These are phyloP conservation scores for Dothidotthia symphoricarpi DNA, from an alignment of 2,329 filamentous ascomycete genomes.

Conservation along the genomic window DNA sequence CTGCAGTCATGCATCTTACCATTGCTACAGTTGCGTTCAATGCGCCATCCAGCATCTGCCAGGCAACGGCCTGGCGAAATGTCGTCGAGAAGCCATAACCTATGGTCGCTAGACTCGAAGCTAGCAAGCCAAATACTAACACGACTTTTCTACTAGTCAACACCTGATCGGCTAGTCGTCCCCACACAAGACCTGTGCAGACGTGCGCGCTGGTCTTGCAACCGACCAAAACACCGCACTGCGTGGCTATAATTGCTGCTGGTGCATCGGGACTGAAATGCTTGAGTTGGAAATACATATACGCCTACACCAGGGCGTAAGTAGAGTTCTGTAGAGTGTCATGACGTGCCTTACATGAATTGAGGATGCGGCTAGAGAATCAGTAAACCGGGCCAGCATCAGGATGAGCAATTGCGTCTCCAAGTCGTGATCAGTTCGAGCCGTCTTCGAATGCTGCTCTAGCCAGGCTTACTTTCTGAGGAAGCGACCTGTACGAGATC, in stretches of 20 bases:
- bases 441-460: no score
- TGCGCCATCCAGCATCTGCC: slow-evolving; percentile 62
- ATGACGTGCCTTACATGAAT: slow-evolving; percentile 2
- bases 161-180: slow-evolving; percentile 63
- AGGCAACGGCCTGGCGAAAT: slow-evolving; percentile 60
- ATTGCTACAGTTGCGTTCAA: slow-evolving; percentile 69
- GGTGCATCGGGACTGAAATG: slow-evolving; percentile 62
- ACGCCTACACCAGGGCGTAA: slow-evolving; percentile 48
- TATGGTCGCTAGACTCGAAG: slow-evolving; percentile 28
- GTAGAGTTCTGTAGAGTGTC: not conserved
- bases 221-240: slow-evolving; percentile 71
- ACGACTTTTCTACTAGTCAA: slow-evolving; percentile 68
- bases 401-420: slow-evolving; percentile 2
- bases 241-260: slow-evolving; percentile 63
- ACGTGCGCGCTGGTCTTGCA: slow-evolving; percentile 78
- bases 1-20: slow-evolving; percentile 67
- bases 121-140: slow-evolving; percentile 68
- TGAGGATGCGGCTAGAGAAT: slow-evolving; percentile 2
- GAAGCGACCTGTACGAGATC: slow-evolving; percentile 1
- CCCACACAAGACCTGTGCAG: slow-evolving; percentile 75
- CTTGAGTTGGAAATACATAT: slow-evolving; percentile 79
- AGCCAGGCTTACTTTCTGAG: not conserved
- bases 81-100: slow-evolving; percentile 64
- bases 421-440: not conserved
- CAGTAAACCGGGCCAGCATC: slow-evolving; percentile 1